Base-by-base conservation (phyloP, 2,329 filamentous ascomycete genomes). In the Ophiostoma sp. region DNA sequence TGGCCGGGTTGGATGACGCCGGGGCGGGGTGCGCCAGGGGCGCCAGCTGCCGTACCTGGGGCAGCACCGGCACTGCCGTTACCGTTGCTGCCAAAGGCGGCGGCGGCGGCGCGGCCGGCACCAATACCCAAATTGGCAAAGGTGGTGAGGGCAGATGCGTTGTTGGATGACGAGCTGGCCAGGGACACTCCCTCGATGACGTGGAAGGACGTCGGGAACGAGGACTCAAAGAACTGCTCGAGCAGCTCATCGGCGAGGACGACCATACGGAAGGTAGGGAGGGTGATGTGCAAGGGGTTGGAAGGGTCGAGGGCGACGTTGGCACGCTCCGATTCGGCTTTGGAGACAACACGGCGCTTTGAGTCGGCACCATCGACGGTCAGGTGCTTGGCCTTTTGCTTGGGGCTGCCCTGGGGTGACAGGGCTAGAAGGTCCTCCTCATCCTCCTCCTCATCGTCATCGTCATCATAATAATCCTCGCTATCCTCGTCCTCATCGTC, bases 261-360 rank as follows among this genome's bases (percentile, higher is more conserved):
- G 3, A 99, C 94, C 96, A 99, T 99, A 76, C 96, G 92, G 87
- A 99, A 99, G 0, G 96, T 99, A 0, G 96, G 96, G 1, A 99
- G 87, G 0, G 96, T 98, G 79, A 99, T 98, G 80, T 98, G 93
- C 0, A 99, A 87, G 7, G 96, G 96, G 76, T 97, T 95, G 33
- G 94, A 91, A 2, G 96, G 96, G 80, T 99, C 95, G 3, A 99
- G 88, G 0, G 96, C 96, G 9, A 91, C 90, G 80, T 99, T 99
- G 42, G 77, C 94, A 25, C 92, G 89, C 80, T 94, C 91, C 0
- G 91, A 90, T 78, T 90, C 88, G 8, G 91, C 88, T 79, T 90
- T 91, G 69, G 89, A 90, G 39, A 85, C 85, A 70, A 72, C 42
- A 9, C 72, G 71, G 12, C 63, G 72, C 48, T 76, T 76, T 79